phyloP scores from a whole-genome alignment of 768 basidiomycete species.

The Pulveroboletus sp. region DNA sequence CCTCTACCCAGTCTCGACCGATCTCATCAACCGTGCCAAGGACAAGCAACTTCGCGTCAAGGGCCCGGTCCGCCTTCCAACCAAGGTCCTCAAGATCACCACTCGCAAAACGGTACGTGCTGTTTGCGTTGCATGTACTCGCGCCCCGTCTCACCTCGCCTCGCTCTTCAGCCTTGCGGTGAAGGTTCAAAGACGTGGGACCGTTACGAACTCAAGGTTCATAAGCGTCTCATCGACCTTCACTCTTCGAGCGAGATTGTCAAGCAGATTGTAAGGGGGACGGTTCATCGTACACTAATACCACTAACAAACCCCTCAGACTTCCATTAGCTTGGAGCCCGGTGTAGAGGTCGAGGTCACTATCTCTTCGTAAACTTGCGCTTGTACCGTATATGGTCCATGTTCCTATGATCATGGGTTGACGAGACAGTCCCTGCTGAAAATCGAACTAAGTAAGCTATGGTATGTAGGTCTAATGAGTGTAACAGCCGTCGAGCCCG shows the following conservation, averaged over 20 bases:
- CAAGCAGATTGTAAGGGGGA: constrained; percentile 92
- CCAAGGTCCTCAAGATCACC: constrained; percentile 98
- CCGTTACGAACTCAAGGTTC: constrained; percentile 97
- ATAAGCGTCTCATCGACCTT: constrained; percentile 99
- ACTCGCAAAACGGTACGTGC: constrained; percentile 92
- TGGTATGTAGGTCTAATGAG: constrained; percentile 10
- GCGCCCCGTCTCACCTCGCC: neutral
- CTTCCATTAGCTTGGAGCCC: constrained; percentile 96
- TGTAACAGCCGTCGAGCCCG: constrained; percentile 3
- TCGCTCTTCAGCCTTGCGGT: constrained; percentile 79
- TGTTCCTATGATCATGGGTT: constrained; percentile 2
- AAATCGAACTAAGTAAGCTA: neutral
- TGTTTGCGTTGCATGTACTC: neutral
- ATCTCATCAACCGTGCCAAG: constrained; percentile 98
- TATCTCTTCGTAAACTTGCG: constrained; percentile 61
- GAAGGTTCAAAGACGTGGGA: constrained; percentile 99
- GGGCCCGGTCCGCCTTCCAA: constrained; percentile 97
- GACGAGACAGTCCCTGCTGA: neutral
- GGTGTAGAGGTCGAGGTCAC: constrained; percentile 99
- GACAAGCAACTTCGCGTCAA: constrained; percentile 99
- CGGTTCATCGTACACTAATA: neutral
- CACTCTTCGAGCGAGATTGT: constrained; percentile 98
- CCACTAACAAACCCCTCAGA: constrained; percentile 44
- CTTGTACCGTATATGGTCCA: constrained; percentile 2
- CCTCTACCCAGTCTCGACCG: constrained; percentile 68